Base-by-base conservation (phyloP, 2,329 filamentous ascomycete genomes). In the Fusarium begoniae region DNA sequence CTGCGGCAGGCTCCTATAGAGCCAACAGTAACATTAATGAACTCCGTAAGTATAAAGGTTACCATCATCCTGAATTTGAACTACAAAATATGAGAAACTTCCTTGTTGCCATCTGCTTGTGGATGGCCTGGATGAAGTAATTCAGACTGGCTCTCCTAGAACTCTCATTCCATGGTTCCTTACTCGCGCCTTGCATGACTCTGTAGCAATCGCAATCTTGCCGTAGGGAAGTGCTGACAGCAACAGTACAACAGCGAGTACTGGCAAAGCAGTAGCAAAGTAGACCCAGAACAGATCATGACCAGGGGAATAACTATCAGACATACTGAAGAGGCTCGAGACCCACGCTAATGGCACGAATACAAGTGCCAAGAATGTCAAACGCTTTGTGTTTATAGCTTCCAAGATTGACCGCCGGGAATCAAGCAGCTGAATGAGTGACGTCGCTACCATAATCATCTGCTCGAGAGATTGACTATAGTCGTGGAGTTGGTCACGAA, bases 181-280 rank as follows among this genome's bases (percentile, higher is more conserved):
- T 0, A 5, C 6, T 26, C 30, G 48, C 2, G 17, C 3, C 17
- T 11, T 8, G 3, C 8, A 37, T 10, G 30, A 53, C 6, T 20
- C 0, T 0, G 0, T 8, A 6, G 6, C n/a, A 4, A 0, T 15
- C 8, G 48, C 17, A 18, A 53, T 35, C 4, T 2, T 26, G 0
- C n/a, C 3, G 2, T 65, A 65, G 0, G 24, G 45, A n/a, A 65
- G n/a, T 8, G 17, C 18, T 2, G 62, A 65, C 0, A 62, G 26
- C 0, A 45, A 10, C 0, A 65, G 9, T 0, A 65, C 62, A 14
- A 53, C 2, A 3, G 38, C 20, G 2, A 65, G 20, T 2, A 67
- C 12, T 1, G 51, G 45, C 0, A 67, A 53, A 8, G 17, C 17
- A 3, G 61, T 30, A 1, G 45, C 53, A 8, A 67, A 47, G 2